Conservation (phyloP, 805 yeast species). For the Zygoascus biomembranicola region DNA sequence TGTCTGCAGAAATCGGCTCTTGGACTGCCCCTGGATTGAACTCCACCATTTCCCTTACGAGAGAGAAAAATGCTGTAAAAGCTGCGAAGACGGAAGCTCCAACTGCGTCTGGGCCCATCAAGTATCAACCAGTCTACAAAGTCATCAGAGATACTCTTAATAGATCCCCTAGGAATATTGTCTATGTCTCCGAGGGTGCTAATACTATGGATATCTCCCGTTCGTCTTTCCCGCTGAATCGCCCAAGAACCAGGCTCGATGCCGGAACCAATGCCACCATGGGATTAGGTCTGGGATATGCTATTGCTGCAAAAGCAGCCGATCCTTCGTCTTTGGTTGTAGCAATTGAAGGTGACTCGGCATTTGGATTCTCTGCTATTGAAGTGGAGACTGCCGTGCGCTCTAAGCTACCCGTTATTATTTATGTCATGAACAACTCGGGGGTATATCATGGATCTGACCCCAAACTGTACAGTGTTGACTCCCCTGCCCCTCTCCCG, state of each 20-base stretch:
- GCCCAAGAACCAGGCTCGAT: conserved; percentile 50
- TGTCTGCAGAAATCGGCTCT: conserved; percentile 27
- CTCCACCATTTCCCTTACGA: conserved; percentile 17
- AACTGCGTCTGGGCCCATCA: conserved; percentile 24
- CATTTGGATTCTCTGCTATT: conserved; percentile 66
- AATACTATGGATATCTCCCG: conserved; percentile 69
- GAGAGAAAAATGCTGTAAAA: conserved; percentile 26
- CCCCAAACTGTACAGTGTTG: conserved; percentile 22
- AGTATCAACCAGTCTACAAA: conserved; percentile 49
- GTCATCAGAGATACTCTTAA: conserved; percentile 36
- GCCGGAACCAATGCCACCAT: conserved; percentile 74
- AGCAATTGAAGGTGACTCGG: conserved; percentile 68
- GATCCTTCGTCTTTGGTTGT: conserved; percentile 39
- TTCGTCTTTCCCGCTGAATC: conserved; percentile 45
- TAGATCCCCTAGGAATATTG: conserved; percentile 6
- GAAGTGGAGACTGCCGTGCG: conserved; percentile 66
- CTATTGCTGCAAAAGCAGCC: conserved; percentile 50
- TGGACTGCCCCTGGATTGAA: conserved; percentile 32
- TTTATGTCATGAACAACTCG: conserved; percentile 63
- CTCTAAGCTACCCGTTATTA: conserved; percentile 42
- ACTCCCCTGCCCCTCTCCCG: conserved; percentile 32
- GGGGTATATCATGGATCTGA: conserved; percentile 64
- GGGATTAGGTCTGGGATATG: conserved; percentile 70
- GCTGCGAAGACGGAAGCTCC: conserved; percentile 30
- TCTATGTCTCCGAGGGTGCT: conserved; percentile 63